These are phyloP conservation scores for Chenopodium suecicum DNA, from an alignment of 148 eudicot genomes.

Conservation along the genomic window DNA sequence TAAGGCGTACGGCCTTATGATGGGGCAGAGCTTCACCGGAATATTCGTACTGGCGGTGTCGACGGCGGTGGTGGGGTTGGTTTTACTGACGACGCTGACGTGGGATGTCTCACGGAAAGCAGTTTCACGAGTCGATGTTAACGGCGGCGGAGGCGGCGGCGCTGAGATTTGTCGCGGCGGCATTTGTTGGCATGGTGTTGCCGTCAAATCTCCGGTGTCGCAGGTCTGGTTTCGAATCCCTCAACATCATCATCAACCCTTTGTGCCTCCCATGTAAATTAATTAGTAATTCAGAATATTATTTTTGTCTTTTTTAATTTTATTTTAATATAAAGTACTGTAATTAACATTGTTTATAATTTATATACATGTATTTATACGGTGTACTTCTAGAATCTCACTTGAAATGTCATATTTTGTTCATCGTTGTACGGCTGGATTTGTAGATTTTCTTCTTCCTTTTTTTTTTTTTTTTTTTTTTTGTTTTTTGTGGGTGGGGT, in stretches of 20 bases:
- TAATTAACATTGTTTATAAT: no score
- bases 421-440: no score
- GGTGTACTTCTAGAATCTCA: background rate
- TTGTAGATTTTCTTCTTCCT: background rate
- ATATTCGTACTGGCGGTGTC: slow-evolving; percentile 46
- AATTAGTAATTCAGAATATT: background rate
- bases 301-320: background rate
- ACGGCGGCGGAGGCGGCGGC: slow-evolving; percentile 18
- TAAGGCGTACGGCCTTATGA: slow-evolving; percentile 53
- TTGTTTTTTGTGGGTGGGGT: background rate
- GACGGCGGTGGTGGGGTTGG: slow-evolving; percentile 44
- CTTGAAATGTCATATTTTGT: background rate
- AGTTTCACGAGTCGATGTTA: slow-evolving; percentile 24
- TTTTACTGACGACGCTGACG: slow-evolving; percentile 46
- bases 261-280: background rate
- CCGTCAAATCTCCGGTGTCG: slow-evolving; percentile 73
- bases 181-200: slow-evolving; percentile 93
- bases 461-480: no score
- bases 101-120: slow-evolving; percentile 80
- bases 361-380: background rate
- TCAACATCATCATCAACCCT: slow-evolving; percentile 30
- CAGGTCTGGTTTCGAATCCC: slow-evolving; percentile 66
- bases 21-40: slow-evolving; percentile 52
- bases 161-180: slow-evolving; percentile 61
- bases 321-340: no score